Percentiles rank a stretch among this genome's conserved stretches.
phyloP scores from a whole-genome alignment of 164 flowering plant species.

The grape (Vitis vinifera) region DNA sequence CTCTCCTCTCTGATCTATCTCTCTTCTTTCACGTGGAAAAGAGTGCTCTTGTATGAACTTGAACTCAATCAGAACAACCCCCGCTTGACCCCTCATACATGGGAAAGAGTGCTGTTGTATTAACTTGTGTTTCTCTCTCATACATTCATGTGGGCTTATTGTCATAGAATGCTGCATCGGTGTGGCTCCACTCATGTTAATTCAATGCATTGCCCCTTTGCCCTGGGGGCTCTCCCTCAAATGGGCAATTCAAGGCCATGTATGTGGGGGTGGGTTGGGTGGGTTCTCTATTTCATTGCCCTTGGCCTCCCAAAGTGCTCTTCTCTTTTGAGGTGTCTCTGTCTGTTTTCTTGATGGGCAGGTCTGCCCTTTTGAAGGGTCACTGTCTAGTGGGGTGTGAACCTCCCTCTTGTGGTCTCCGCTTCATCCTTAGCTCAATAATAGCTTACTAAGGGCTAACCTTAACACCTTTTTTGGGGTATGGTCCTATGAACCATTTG shows the following conservation, averaged over 20 bases:
- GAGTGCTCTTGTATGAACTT: constrained; percentile 60
- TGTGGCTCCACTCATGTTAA: constrained; percentile 16
- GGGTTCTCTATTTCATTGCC: too few relatives aligned
- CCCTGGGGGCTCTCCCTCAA: too few relatives aligned
- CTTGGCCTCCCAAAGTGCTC: constrained; percentile 8
- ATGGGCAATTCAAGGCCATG: too few relatives aligned
- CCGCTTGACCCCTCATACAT: constrained; percentile 17
- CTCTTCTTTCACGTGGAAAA: constrained; percentile 54
- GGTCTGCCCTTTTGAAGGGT: constrained; percentile 41
- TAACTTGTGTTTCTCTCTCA: constrained; percentile 14
- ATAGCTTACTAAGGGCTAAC: too few relatives aligned
- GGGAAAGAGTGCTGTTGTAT: constrained; percentile 35
- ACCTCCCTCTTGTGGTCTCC: too few relatives aligned
- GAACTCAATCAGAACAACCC: constrained; percentile 7
- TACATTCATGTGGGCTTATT: constrained; percentile 17
- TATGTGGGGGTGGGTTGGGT: not conserved
- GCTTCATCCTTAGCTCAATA: too few relatives aligned
- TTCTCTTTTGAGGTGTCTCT: constrained; percentile 45
- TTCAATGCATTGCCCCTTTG: too few relatives aligned
- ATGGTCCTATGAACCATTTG: too few relatives aligned
- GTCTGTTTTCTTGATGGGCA: constrained; percentile 25
- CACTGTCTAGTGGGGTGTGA: constrained; percentile 31
- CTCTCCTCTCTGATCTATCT: not conserved
- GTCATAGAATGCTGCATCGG: constrained; percentile 4
- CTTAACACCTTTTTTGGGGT: too few relatives aligned